Conservation (phyloP, 1,284 basidiomycete species). For the Erythrobasidium hasegawianum region DNA sequence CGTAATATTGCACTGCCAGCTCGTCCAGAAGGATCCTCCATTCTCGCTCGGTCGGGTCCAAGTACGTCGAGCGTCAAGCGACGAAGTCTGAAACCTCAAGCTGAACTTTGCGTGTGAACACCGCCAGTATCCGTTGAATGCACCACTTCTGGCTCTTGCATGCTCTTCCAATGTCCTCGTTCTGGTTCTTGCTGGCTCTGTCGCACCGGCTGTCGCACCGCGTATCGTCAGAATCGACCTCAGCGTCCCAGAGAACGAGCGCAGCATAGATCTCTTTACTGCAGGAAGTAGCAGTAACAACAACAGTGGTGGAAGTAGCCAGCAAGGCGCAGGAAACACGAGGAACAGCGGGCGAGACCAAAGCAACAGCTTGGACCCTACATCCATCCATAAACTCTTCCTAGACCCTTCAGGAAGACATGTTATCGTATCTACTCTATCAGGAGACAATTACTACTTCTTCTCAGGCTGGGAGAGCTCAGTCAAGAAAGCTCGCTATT, state of each 20-base stretch:
- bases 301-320: background rate
- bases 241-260: constrained; percentile 29
- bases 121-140: constrained; percentile 74
- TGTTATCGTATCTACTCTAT: constrained; percentile 74
- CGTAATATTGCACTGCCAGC: constrained; percentile 5
- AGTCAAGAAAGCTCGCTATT: constrained; percentile 50
- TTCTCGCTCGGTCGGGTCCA: constrained; percentile 33
- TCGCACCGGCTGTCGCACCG: constrained; percentile 26
- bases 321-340: background rate
- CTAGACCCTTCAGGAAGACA: constrained; percentile 89
- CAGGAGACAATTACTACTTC: constrained; percentile 92
- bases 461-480: constrained; percentile 60
- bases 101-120: too few species aligned
- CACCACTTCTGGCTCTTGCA: constrained; percentile 69
- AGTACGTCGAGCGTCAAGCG: constrained; percentile 8
- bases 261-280: constrained; percentile 19
- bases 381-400: constrained; percentile 35
- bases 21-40: constrained; percentile 30
- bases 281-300: constrained; percentile 10
- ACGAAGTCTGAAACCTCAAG: background rate
- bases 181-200: constrained; percentile 38
- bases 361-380: background rate
- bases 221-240: constrained; percentile 44
- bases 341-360: background rate
- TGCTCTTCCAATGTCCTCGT: constrained; percentile 76